Conservation (phyloP, 169 alveolate genomes). For the Fabrea salina region DNA sequence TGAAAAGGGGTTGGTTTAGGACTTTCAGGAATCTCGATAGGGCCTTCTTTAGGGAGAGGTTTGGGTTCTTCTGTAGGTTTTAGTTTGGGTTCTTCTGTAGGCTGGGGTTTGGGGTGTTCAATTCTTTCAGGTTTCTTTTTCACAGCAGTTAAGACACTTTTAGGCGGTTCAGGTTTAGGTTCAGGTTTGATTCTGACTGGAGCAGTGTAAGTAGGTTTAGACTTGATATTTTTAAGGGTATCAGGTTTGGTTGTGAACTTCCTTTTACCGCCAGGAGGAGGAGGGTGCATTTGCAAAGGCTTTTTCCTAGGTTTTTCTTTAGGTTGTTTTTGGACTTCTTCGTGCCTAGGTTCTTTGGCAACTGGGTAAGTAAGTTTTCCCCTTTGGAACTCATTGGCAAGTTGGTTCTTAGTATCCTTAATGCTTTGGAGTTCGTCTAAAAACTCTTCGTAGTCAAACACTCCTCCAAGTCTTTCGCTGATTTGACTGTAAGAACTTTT, state of each 20-base stretch:
- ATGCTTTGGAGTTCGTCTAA: background rate
- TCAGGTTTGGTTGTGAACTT: background rate
- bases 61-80: background rate
- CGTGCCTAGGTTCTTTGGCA: background rate
- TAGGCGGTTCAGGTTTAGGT: too few species aligned
- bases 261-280: background rate
- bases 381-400: background rate
- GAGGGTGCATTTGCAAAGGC: slow-evolving; percentile 1
- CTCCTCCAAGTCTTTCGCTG: background rate
- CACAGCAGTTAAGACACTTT: too few species aligned
- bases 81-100: background rate
- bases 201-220: background rate
- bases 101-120: background rate
- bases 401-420: background rate
- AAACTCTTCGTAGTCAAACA: slow-evolving; percentile 7
- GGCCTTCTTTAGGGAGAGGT: background rate
- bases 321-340: background rate
- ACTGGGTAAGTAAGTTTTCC: slow-evolving; percentile 8
- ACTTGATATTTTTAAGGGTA: background rate
- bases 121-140: too few species aligned
- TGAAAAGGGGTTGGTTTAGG: too few species aligned
- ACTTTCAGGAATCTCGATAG: too few species aligned
- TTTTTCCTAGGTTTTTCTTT: background rate
- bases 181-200: background rate
- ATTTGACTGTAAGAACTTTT: background rate